Percentiles rank a stretch among this genome's conserved stretches.
These are phyloP conservation scores for Scedosporium minutisporum DNA, from an alignment of 2,329 filamentous ascomycete genomes.

Conservation along the genomic window DNA sequence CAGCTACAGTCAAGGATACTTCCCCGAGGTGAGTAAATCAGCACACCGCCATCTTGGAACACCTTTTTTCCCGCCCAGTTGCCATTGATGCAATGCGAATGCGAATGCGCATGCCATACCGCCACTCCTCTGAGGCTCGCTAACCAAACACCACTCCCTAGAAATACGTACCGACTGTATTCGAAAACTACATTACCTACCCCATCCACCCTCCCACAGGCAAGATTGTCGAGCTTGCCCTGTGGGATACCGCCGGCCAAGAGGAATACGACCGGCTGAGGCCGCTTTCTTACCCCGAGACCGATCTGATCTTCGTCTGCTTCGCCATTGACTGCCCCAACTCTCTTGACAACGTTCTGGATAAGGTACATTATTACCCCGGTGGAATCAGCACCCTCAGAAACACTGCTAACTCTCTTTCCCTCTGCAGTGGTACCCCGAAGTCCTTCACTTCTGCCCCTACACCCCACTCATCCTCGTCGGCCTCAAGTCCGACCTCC, in stretches of 20 bases:
- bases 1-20: slow-evolving; percentile 97
- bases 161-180: slow-evolving; percentile 99
- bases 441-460: slow-evolving; percentile 97
- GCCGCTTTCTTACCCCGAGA: slow-evolving; percentile 94
- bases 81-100: no score
- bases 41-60: neutral
- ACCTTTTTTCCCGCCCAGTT: neutral
- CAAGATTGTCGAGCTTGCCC: slow-evolving; percentile 89
- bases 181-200: slow-evolving; percentile 99
- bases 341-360: slow-evolving; percentile 94
- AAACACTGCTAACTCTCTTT: neutral
- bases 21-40: slow-evolving; percentile 69
- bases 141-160: slow-evolving; percentile 25
- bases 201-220: slow-evolving; percentile 78
- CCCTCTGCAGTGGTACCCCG: slow-evolving; percentile 81
- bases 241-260: slow-evolving; percentile 98
- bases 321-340: slow-evolving; percentile 99
- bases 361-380: slow-evolving; percentile 61
- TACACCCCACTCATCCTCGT: slow-evolving; percentile 93
- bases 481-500: slow-evolving; percentile 92
- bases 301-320: slow-evolving; percentile 95
- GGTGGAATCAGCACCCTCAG: no score
- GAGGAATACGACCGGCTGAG: slow-evolving; percentile 96
- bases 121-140: neutral
- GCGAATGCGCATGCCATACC: neutral